Conservation (phyloP, 495 filamentous ascomycete species). For the Aspergillus incahuasiensis region DNA sequence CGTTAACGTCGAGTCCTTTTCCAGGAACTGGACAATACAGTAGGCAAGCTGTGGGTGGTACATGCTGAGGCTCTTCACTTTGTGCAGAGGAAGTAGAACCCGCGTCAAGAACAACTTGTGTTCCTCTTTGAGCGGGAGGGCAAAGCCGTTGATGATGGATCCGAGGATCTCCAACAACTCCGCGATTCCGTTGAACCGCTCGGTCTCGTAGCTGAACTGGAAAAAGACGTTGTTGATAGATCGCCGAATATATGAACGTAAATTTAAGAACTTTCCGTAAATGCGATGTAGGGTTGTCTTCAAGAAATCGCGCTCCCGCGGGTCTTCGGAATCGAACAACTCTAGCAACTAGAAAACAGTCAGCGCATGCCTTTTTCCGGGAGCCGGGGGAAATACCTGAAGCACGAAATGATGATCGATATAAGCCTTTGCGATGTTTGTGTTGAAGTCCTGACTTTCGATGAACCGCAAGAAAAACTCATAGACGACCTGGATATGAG, state of each 20-base stretch:
- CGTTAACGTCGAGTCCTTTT: slow-evolving; percentile 95
- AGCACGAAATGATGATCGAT: slow-evolving; percentile 98
- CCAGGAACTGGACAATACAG: slow-evolving; percentile 98
- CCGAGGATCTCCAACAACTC: slow-evolving; percentile 95
- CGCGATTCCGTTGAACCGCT: slow-evolving; percentile 96
- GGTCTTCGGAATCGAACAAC: slow-evolving; percentile 97
- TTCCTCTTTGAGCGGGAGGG: slow-evolving; percentile 94
- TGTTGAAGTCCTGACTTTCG: slow-evolving; percentile 99
- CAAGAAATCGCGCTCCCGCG: slow-evolving; percentile 92
- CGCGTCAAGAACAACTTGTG: slow-evolving; percentile 97
- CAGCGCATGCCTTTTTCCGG: slow-evolving; percentile 1
- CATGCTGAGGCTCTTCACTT: slow-evolving; percentile 99
- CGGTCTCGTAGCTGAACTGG: slow-evolving; percentile 98
- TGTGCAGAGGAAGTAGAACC: slow-evolving; percentile 89
- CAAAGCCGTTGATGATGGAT: slow-evolving; percentile 99
- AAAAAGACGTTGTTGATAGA: slow-evolving; percentile 99
- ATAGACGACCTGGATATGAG: slow-evolving; percentile 98
- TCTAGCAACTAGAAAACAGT: slow-evolving; percentile 68
- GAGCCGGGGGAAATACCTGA: slow-evolving; percentile 47
- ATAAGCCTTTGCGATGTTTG: slow-evolving; percentile 97
- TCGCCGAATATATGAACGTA: slow-evolving; percentile 92
- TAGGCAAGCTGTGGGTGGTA: slow-evolving; percentile 98
- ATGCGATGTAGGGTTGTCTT: slow-evolving; percentile 98
- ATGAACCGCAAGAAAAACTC: slow-evolving; percentile 99
- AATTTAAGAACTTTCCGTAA: slow-evolving; percentile 98